Base-by-base conservation (phyloP, 192 early-diverging fungal species). In the Coemansia sp. region DNA sequence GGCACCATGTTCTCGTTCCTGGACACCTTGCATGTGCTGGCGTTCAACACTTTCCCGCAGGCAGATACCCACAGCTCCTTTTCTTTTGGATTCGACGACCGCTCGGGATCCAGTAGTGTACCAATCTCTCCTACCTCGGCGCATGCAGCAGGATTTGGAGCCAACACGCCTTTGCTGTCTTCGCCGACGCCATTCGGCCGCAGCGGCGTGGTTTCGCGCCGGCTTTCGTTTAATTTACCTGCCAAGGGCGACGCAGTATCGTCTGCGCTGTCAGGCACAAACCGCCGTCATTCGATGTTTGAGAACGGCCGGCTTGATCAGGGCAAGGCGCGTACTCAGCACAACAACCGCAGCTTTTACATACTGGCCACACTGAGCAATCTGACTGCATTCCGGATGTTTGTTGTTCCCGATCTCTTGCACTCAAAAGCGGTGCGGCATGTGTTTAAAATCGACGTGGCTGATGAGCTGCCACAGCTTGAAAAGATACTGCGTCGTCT, bases 301-400 rank as follows among this genome's bases (percentile, higher is more conserved):
- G 71, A 67, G 28, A 32, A 30, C 25, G 52, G 55, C 11, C 58
- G 68, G 11, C 71, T 63, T 40, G 68, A 67, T 18, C 66, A 51
- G 40, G 42, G 38, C 20, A 58, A 56, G 50, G 36, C 36, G 30
- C 38, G 49, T 36, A 54, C n/a, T n/a, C 32, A 61, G 5, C 69
- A 68, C 49, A 66, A 30, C 48, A 64, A 60, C 17, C 71, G 71
- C 62, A 79, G 71, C 64, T 80, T 80, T 64, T 73, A 51, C 29
- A 42, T 81, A n/a, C 83, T 98, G 64, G 83, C 96, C 34, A 91
- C 93, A 2, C 82, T 98, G 34, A 90, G 89, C 73, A 96, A 96
- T 66, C 67, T 98, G 64, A 82, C 83, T 16, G 91, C 92, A 56
- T 81, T 96, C 50, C 77, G 86, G 31, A 76, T 85, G 36, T 80